A percentile compares a stretch with the other conserved stretches of the same genome.
phyloP scores from a whole-genome alignment of 2,329 filamentous ascomycete species.

The Penicillium sp. region DNA sequence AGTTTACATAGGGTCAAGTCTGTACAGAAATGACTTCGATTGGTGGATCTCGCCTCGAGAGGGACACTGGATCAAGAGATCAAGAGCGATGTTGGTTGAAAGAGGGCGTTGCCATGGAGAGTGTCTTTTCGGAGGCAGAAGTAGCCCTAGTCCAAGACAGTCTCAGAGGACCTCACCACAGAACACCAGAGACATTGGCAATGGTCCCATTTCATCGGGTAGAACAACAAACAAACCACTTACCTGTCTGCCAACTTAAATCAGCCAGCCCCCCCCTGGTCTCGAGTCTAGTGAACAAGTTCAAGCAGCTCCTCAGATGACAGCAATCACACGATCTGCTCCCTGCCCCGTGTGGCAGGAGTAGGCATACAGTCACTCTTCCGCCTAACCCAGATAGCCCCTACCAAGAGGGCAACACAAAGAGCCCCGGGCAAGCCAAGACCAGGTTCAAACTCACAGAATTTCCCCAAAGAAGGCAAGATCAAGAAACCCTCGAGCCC shows the following conservation, averaged over 20 bases:
- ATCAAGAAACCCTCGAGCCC: slow-evolving; percentile 3
- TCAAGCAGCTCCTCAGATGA: not conserved
- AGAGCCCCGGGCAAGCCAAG: not conserved
- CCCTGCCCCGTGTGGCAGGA: not conserved
- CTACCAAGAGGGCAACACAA: not conserved
- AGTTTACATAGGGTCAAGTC: not conserved
- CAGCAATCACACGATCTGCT: not conserved
- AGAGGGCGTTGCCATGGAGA: not conserved
- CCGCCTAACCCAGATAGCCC: not conserved
- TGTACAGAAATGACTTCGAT: not conserved
- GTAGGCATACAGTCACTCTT: not conserved
- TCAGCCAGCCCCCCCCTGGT: not conserved
- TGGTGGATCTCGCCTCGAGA: not conserved
- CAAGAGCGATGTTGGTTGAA: not conserved
- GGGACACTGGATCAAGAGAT: not conserved
- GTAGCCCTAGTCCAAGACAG: not conserved
- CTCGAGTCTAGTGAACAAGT: not conserved
- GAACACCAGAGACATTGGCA: not conserved
- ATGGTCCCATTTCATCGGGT: not conserved
- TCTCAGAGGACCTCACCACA: not conserved
- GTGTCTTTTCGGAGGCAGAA: not conserved
- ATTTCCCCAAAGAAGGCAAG: not conserved
- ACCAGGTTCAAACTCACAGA: not conserved
- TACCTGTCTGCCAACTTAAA: not conserved
- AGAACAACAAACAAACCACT: not conserved